These are phyloP conservation scores for Colletotrichum aenigma DNA, from an alignment of 2,329 filamentous ascomycete species.

Conservation along the genomic window DNA sequence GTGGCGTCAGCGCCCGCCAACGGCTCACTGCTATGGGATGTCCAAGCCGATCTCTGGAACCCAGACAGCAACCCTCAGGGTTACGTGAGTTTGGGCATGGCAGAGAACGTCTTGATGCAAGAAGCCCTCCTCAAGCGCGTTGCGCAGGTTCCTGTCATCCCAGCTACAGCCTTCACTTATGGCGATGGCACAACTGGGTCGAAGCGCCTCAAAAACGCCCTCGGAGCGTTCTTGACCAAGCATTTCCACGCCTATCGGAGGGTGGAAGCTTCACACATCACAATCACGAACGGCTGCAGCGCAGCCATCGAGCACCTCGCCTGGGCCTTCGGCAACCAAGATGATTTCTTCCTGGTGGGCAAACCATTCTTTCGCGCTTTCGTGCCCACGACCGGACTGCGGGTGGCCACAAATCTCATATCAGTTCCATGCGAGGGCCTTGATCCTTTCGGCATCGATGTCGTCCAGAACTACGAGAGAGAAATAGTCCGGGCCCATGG, in stretches of 20 bases:
- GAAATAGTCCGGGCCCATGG: background rate
- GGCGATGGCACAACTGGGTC: background rate
- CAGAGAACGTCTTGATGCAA: slow-evolving; percentile 59
- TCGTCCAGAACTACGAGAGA: background rate
- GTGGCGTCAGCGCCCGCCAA: slow-evolving; percentile 28
- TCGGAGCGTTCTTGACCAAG: background rate
- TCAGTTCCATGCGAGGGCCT: background rate
- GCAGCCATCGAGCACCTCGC: slow-evolving; percentile 43
- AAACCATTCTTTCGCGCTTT: slow-evolving; percentile 53
- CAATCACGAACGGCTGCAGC: slow-evolving; percentile 43
- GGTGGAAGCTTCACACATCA: slow-evolving; percentile 35
- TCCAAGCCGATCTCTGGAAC: slow-evolving; percentile 48
- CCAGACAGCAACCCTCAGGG: slow-evolving; percentile 43
- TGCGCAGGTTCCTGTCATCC: background rate
- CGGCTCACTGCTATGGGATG: slow-evolving; percentile 40
- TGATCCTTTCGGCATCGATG: background rate
- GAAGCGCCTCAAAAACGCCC: background rate
- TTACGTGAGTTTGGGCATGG: slow-evolving; percentile 53
- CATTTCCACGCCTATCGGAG: slow-evolving; percentile 23
- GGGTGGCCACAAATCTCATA: slow-evolving; percentile 35
- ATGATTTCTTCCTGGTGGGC: slow-evolving; percentile 32
- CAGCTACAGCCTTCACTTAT: background rate
- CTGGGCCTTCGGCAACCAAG: slow-evolving; percentile 36
- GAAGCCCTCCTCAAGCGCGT: slow-evolving; percentile 22
- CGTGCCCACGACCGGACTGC: slow-evolving; percentile 44